Base-by-base conservation (phyloP, 179 eudicot genomes). In the Pouteria campechiana region DNA sequence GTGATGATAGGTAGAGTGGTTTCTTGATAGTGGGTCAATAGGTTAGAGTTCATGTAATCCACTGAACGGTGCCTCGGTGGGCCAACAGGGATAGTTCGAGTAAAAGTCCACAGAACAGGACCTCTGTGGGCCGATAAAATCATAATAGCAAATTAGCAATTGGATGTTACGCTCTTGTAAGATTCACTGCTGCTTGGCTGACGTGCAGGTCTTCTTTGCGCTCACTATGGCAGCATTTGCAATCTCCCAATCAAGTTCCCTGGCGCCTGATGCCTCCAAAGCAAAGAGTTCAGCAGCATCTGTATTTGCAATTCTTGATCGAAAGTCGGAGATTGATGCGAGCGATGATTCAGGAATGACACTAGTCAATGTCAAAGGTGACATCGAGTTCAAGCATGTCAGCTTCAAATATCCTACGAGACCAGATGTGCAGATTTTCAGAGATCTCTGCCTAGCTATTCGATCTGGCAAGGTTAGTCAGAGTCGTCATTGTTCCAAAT, bases 341-440 rank as follows among this genome's bases (percentile, higher is more conserved):
- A 73, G 74, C 33, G 81, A 82, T 17, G 87, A 72, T 28, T 64
- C 87, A 1, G 93, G 93, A 12, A 48, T 32, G 49, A 73, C 63
- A 37, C 54, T 75, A 13, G 79, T 73, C 8, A 50, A 41, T 20
- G 68, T 73, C 6, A 75, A 65, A 69, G 93, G 87, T 22, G 81
- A 78, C 17, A 70, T 82, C 37, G 78, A 75, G 53, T 63, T 82
- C 12, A 49, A 42, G 1, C 81, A 79, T 41, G 68, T 82, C 34
- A 72, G 81, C 69, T 82, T 82, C 52, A 73, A 64, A 47, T 82
- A 82, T 50, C 83, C 83, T 21, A 72, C 70, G 7, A 70, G 93
- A 55, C 93, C 83, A 8, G 81, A 82, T 50, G 58, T 78, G 49
- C 69, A 75, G 34, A 82, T 75, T 18, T 78, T 82, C 43, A 66